Evolutionary conservation across 2,329 filamentous ascomycete genomes (phyloP).

Genomic region (Phyllosticta citribraziliensis): DNA sequence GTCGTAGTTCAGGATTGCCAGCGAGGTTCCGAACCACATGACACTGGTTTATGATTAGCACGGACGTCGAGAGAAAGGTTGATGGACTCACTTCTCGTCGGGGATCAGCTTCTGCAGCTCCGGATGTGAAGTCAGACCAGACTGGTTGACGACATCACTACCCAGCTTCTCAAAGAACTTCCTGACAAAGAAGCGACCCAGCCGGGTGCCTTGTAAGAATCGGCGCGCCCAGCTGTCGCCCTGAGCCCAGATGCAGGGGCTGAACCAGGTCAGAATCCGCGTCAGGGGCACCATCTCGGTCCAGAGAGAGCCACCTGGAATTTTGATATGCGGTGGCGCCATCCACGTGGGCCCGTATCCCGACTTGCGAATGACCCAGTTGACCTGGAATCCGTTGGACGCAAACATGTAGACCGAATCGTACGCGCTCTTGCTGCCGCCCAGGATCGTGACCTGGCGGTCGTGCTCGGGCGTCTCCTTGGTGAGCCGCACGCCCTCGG

Average conservation of each 20-base stretch:
- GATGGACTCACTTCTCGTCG: slow-evolving; percentile 31
- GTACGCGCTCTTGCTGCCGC: slow-evolving; percentile 53
- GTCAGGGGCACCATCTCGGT: slow-evolving; percentile 58
- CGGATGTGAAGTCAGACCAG: slow-evolving; percentile 34
- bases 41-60: not conserved
- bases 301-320: slow-evolving; percentile 48
- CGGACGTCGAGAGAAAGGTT: slow-evolving; percentile 23
- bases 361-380: slow-evolving; percentile 47
- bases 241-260: slow-evolving; percentile 62
- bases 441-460: slow-evolving; percentile 43
- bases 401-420: slow-evolving; percentile 53
- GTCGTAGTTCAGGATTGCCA: slow-evolving; percentile 53
- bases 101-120: slow-evolving; percentile 30
- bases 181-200: slow-evolving; percentile 47
- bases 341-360: slow-evolving; percentile 53
- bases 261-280: slow-evolving; percentile 62
- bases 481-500: slow-evolving; percentile 40
- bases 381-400: slow-evolving; percentile 32
- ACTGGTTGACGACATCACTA: slow-evolving; percentile 42
- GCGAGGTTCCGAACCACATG: slow-evolving; percentile 37
- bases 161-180: slow-evolving; percentile 48
- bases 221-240: slow-evolving; percentile 49
- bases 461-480: slow-evolving; percentile 9
- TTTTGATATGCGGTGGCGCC: slow-evolving; percentile 35
- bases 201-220: slow-evolving; percentile 47